These are phyloP conservation scores for Cystobasidiopsis lactophilus DNA, from an alignment of 768 basidiomycete species.

Conservation along the genomic window DNA sequence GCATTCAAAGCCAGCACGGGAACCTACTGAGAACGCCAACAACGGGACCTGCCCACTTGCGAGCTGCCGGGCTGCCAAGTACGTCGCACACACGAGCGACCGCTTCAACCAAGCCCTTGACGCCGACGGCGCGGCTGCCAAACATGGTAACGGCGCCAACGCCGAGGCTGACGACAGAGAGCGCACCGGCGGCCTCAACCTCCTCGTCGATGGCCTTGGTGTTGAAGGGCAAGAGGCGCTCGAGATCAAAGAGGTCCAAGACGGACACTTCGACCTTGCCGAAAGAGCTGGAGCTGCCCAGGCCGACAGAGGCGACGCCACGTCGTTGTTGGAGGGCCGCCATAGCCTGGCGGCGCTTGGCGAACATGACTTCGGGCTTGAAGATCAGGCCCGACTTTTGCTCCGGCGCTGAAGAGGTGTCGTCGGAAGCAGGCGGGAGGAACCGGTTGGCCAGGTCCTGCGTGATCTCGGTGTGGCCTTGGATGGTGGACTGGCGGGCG, in stretches of 20 bases:
- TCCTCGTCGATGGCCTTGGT: conserved; percentile 23
- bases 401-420: too few species aligned
- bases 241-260: conserved; percentile 39
- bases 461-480: conserved; percentile 23
- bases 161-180: conserved; percentile 40
- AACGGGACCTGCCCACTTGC: conserved; percentile 72
- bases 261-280: conserved; percentile 27
- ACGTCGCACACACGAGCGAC: conserved; percentile 52
- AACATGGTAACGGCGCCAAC: conserved; percentile 24
- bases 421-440: conserved; percentile 44
- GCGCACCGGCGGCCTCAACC: conserved; percentile 37
- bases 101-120: conserved; percentile 76
- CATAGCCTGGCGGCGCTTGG: conserved; percentile 29
- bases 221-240: conserved; percentile 24
- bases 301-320: conserved; percentile 46
- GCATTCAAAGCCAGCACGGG: neutral
- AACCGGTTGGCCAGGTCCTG: conserved; percentile 44
- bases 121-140: conserved; percentile 51
- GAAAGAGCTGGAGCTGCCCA: conserved; percentile 40
- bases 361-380: conserved; percentile 96
- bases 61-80: conserved; percentile 44
- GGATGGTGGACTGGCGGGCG: conserved; percentile 22
- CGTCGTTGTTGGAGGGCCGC: neutral
- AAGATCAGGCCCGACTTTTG: conserved; percentile 38
- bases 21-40: conserved; percentile 40